Evolutionary conservation across 208 protist species (phyloP), one percentile per base, ranked within the genome.

Genomic region (Trypanosomatidae sp.): DNA sequence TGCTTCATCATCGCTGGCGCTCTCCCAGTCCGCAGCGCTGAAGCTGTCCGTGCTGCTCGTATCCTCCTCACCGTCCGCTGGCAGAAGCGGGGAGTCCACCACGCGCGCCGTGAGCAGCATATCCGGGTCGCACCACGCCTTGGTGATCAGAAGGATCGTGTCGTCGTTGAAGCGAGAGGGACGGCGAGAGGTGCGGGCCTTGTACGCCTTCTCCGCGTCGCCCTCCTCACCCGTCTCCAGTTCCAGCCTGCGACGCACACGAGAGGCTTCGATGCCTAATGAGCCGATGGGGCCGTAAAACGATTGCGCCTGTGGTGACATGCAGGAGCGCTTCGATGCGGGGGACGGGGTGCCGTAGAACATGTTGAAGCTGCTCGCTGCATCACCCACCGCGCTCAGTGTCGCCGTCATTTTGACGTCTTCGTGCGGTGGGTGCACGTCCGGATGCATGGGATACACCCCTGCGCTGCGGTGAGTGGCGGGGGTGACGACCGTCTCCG

Each of bases 241-340:
- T 67, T 86, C 82, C 43, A 82, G 28, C 59, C 52, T 39, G 6
- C 65, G 72, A 5, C 82, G 77, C 65, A 67, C 76, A 41, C 66
- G 70, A 0, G 74, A 86, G 1, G 82, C 66, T 56, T 83, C 71
- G 36, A 84, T 60, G 22, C 82, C 82, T 2, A 86, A 33, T 17
- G 44, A 41, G 74, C 82, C 82, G 58, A 86, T 81, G 28, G 82
- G 82, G 3, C 82, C 82, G 53, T 83, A 86, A 62, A 86, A 86
- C 55, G 78, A 75, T 43, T 71, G 28, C 50, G 46, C 73, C 25
- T 28, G 9, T n/a, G 12, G 62, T n/a, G n/a, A n/a, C n/a, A n/a
- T n/a, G n/a, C n/a, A n/a, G n/a, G n/a, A n/a, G n/a, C n/a, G n/a
- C 33, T 25, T 30, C 33, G 60, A 28, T 0, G 36, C 50, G 1